Conservation (phyloP, 495 filamentous ascomycete genomes). For the Aspergillus hancockii region DNA sequence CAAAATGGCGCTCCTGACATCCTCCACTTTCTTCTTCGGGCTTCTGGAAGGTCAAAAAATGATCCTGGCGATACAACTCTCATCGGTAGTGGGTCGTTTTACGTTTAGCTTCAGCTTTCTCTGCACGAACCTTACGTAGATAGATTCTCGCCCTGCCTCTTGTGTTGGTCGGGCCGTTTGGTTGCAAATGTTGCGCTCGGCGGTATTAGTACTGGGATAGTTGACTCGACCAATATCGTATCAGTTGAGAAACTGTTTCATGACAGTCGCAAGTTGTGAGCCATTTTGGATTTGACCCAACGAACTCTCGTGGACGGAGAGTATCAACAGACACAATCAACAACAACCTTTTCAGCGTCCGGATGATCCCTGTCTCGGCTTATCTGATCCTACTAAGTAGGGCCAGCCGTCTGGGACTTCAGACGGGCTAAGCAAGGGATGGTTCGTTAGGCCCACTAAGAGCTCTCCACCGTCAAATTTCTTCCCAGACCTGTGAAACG, state of each 20-base stretch:
- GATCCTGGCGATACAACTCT: neutral
- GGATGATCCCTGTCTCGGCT: neutral
- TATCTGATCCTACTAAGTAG: slow-evolving; percentile 1
- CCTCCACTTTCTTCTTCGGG: slow-evolving; percentile 1
- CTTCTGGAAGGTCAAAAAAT: neutral
- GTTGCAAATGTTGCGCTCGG: neutral
- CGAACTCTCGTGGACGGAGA: too few relatives aligned
- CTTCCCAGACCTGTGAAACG: neutral
- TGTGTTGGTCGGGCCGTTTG: neutral
- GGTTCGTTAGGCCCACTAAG: neutral
- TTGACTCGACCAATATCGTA: neutral
- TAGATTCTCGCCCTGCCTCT: neutral
- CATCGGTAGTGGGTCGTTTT: neutral
- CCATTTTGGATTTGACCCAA: neutral
- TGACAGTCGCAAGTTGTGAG: neutral
- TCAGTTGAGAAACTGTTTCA: neutral
- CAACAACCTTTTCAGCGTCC: neutral
- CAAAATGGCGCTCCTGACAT: neutral
- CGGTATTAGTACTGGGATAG: neutral
- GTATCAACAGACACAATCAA: neutral
- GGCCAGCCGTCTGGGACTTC: neutral
- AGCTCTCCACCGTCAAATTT: slow-evolving; percentile 3
- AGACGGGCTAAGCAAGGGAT: slow-evolving; percentile 1
- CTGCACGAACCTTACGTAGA: neutral
- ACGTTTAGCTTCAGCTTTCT: neutral